A percentile compares a stretch with the other conserved stretches of the same genome.
These are phyloP conservation scores for Remersonia thermophila DNA, from an alignment of 2,329 filamentous ascomycete genomes.

Conservation along the genomic window DNA sequence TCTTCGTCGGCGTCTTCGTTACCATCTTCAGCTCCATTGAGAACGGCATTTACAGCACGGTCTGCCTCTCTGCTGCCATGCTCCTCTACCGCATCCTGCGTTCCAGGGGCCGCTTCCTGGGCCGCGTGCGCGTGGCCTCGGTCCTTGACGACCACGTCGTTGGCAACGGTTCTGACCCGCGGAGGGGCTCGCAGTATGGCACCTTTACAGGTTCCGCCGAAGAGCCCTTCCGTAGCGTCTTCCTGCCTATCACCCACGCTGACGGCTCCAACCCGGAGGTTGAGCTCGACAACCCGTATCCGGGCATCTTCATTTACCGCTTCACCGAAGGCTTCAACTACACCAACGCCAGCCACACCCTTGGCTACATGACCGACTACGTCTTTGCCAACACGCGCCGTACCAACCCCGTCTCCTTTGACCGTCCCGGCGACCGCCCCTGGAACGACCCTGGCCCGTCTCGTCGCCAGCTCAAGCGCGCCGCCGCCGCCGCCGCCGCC, in stretches of 20 bases:
- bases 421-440: constrained; percentile 62
- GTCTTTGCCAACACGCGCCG: constrained; percentile 63
- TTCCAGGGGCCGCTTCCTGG: constrained; percentile 72
- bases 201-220: constrained; percentile 37
- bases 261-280: constrained; percentile 85
- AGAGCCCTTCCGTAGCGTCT: constrained; percentile 58
- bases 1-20: constrained; percentile 83
- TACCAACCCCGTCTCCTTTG: constrained; percentile 57
- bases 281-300: constrained; percentile 68
- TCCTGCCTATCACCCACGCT: constrained; percentile 73
- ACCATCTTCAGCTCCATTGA: constrained; percentile 84
- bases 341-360: constrained; percentile 79
- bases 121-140: constrained; percentile 71
- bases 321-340: constrained; percentile 96
- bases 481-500: constrained; percentile 12
- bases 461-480: constrained; percentile 25
- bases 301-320: constrained; percentile 90
- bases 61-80: constrained; percentile 62
- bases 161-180: constrained; percentile 40
- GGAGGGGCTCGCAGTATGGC: constrained; percentile 40
- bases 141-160: constrained; percentile 65
- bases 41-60: constrained; percentile 81
- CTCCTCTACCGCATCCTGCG: constrained; percentile 76
- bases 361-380: constrained; percentile 61
- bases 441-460: constrained; percentile 88